These are phyloP conservation scores for Suillus ampliporus DNA, from an alignment of 768 basidiomycete genomes.

Conservation along the genomic window DNA sequence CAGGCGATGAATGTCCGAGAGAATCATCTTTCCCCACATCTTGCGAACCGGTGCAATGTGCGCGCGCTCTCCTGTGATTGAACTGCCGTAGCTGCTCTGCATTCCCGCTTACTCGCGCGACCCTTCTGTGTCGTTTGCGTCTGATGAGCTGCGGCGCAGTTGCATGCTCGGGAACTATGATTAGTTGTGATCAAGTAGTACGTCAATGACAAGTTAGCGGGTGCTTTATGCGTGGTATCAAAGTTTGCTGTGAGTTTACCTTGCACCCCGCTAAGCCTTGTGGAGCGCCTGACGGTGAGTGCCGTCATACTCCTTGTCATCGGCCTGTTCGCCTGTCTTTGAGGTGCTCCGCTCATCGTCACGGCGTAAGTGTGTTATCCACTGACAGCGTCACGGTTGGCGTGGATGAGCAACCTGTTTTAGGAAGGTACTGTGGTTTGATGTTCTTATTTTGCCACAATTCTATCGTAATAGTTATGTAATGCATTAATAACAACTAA, in stretches of 20 bases:
- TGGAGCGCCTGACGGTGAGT: conserved; percentile 26
- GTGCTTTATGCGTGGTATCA: conserved; percentile 3
- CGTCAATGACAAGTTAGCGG: not conserved
- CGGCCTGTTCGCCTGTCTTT: conserved; percentile 16
- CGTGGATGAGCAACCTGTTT: conserved; percentile 20
- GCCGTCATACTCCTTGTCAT: conserved; percentile 33
- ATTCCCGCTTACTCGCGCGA: too few species aligned
- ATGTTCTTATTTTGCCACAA: conserved; percentile 18
- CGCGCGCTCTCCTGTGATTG: not conserved
- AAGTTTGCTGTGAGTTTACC: conserved; percentile 10
- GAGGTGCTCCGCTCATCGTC: conserved; percentile 26
- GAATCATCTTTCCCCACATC: not conserved
- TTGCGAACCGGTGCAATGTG: too few species aligned
- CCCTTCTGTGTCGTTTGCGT: not conserved
- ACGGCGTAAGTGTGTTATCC: not conserved
- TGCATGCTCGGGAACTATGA: not conserved
- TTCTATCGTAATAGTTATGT: not conserved
- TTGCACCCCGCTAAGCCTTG: conserved; percentile 19
- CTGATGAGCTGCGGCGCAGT: not conserved
- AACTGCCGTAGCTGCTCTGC: not conserved
- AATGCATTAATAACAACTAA: too few species aligned
- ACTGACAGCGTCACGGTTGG: not conserved
- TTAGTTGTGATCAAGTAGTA: not conserved
- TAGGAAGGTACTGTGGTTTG: conserved; percentile 39
- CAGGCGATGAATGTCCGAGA: too few species aligned